Percentiles rank a stretch among this genome's conserved stretches.
phyloP scores from a whole-genome alignment of 345 rosid species.

The Citrus glauca region DNA sequence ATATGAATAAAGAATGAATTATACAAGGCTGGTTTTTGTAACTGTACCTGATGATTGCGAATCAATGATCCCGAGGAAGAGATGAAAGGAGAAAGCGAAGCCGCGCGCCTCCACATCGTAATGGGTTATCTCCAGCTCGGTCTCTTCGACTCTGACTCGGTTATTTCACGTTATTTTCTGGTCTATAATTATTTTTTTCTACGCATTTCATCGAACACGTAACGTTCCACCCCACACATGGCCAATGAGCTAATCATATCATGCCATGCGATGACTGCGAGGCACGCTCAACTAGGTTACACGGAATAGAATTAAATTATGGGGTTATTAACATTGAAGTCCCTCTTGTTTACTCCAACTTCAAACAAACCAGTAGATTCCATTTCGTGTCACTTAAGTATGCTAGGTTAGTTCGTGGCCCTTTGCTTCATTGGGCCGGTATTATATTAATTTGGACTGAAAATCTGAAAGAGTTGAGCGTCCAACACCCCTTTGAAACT shows the following conservation, averaged over 20 bases:
- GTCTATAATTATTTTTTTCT: slow-evolving; percentile 8
- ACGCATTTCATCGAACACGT: slow-evolving; percentile 39
- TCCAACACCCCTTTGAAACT: too few relatives aligned
- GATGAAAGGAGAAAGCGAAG: slow-evolving; percentile 53
- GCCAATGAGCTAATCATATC: not conserved
- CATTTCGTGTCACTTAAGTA: too few relatives aligned
- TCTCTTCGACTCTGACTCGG: not conserved
- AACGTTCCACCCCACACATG: not conserved
- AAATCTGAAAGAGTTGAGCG: too few relatives aligned
- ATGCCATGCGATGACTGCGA: not conserved
- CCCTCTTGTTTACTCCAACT: too few relatives aligned
- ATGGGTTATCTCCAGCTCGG: slow-evolving; percentile 17
- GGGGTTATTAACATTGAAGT: too few relatives aligned
- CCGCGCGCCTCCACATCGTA: slow-evolving; percentile 74
- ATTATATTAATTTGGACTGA: too few relatives aligned
- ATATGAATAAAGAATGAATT: not conserved
- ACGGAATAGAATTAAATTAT: too few relatives aligned
- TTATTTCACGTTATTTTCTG: not conserved
- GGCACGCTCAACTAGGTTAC: not conserved
- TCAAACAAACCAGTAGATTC: too few relatives aligned
- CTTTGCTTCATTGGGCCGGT: too few relatives aligned
- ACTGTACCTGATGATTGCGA: slow-evolving; percentile 43
- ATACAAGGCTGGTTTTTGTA: too few relatives aligned
- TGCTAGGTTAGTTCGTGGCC: too few relatives aligned
- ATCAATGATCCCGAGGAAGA: slow-evolving; percentile 42